phyloP scores from a whole-genome alignment of 1,284 basidiomycete species.

The Mycosarcoma maydis region DNA sequence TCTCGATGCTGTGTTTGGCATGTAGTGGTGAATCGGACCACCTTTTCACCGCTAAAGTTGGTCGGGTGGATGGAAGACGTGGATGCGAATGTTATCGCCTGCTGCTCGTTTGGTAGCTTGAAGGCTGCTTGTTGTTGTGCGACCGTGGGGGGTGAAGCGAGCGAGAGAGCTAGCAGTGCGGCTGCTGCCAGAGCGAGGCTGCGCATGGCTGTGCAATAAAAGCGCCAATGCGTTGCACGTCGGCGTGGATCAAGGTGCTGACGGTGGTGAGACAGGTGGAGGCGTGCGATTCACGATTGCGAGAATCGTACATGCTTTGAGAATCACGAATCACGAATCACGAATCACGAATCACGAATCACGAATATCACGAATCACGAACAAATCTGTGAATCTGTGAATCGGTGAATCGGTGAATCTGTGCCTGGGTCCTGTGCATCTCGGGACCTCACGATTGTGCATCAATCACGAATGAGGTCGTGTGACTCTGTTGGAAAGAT shows the following conservation, averaged over 20 bases:
- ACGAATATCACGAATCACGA: too few relatives aligned
- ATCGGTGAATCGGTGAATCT: too few relatives aligned
- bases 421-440: too few relatives aligned
- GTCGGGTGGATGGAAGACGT: neutral
- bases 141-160: neutral
- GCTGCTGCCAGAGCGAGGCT: conserved; percentile 18
- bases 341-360: too few relatives aligned
- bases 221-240: too few relatives aligned
- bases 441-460: too few relatives aligned
- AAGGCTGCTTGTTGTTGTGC: conserved; percentile 24
- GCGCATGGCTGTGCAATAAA: conserved; percentile 11
- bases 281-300: neutral
- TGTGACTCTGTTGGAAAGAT: conserved; percentile 9
- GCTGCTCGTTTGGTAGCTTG: conserved; percentile 2
- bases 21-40: conserved; percentile 30
- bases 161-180: conserved; percentile 2
- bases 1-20: neutral
- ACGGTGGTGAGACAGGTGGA: conserved; percentile 2
- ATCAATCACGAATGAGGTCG: too few relatives aligned
- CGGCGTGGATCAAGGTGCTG: neutral
- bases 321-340: too few relatives aligned
- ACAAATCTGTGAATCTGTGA: too few relatives aligned
- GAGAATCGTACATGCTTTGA: too few relatives aligned
- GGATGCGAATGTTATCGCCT: conserved; percentile 19
- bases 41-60: conserved; percentile 28